phyloP scores from a whole-genome alignment of 345 rosid species.

The Murraya koenigii region DNA sequence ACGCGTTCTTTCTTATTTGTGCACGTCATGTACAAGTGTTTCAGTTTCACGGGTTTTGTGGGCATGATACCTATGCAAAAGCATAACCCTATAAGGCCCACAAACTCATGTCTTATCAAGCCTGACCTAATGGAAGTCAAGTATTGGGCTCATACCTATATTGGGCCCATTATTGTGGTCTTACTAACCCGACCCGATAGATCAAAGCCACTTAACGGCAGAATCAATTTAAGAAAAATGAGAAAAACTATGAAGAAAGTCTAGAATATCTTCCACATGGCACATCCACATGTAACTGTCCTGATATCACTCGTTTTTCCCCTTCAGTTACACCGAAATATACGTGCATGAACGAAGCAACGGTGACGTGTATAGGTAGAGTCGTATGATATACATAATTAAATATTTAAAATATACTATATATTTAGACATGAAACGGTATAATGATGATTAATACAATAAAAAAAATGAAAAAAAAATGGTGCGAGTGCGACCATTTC shows the following conservation, averaged over 20 bases:
- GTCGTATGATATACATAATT: neutral
- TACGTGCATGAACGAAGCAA: slow-evolving; percentile 6
- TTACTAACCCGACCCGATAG: neutral
- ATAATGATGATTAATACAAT: neutral
- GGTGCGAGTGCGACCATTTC: slow-evolving; percentile 54
- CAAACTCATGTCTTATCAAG: neutral
- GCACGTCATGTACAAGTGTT: no score
- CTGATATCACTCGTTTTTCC: neutral
- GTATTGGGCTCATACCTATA: neutral
- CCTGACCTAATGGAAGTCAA: no score
- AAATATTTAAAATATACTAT: no score
- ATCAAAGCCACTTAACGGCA: neutral
- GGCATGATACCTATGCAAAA: neutral
- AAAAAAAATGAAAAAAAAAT: neutral
- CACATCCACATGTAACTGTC: neutral
- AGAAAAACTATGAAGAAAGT: neutral
- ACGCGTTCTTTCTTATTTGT: no score
- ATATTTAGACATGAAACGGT: neutral
- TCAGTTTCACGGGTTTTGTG: no score
- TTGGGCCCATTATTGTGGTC: neutral
- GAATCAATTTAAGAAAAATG: no score
- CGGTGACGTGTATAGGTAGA: neutral
- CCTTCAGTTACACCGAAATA: neutral
- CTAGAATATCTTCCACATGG: neutral
- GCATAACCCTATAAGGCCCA: neutral